A percentile compares a stretch with the other conserved stretches of the same genome.
phyloP scores from a whole-genome alignment of 345 rosid species.

The Citrus hindsii region DNA sequence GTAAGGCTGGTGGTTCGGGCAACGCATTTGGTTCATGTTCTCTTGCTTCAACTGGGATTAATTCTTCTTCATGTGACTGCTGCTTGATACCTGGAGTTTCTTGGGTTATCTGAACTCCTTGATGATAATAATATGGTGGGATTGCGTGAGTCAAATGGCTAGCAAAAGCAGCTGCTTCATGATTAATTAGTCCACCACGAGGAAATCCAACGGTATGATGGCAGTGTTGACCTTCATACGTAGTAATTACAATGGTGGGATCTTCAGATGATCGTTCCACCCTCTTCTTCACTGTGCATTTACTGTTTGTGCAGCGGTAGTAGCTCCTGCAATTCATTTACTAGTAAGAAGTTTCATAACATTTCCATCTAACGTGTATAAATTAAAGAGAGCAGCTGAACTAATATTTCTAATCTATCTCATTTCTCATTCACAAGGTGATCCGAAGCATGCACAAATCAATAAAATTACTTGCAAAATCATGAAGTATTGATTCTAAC shows the following conservation, averaged over 20 bases:
- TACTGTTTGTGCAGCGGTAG: slow-evolving; percentile 87
- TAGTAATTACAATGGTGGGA: slow-evolving; percentile 76
- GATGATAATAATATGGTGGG: slow-evolving; percentile 52
- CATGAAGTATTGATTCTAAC: neutral
- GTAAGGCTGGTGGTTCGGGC: slow-evolving; percentile 19
- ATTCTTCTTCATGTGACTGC: slow-evolving; percentile 8
- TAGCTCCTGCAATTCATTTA: slow-evolving; percentile 62
- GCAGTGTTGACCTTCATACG: slow-evolving; percentile 98
- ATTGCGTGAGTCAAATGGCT: slow-evolving; percentile 38
- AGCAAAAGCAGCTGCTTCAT: slow-evolving; percentile 43
- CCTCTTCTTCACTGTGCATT: slow-evolving; percentile 95
- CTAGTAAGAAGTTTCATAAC: neutral
- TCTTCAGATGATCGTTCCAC: slow-evolving; percentile 92
- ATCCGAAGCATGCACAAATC: neutral
- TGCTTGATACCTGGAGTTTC: slow-evolving; percentile 30
- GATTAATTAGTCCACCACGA: slow-evolving; percentile 64
- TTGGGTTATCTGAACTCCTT: slow-evolving; percentile 28
- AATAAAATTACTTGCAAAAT: neutral
- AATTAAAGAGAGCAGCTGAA: neutral
- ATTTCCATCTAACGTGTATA: neutral
- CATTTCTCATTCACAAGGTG: neutral
- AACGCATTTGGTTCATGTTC: slow-evolving; percentile 18
- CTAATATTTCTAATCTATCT: neutral
- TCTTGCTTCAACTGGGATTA: slow-evolving; percentile 14
- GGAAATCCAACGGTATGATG: slow-evolving; percentile 85